phyloP scores from a whole-genome alignment of 768 basidiomycete species.

The Roridomyces roridus region DNA sequence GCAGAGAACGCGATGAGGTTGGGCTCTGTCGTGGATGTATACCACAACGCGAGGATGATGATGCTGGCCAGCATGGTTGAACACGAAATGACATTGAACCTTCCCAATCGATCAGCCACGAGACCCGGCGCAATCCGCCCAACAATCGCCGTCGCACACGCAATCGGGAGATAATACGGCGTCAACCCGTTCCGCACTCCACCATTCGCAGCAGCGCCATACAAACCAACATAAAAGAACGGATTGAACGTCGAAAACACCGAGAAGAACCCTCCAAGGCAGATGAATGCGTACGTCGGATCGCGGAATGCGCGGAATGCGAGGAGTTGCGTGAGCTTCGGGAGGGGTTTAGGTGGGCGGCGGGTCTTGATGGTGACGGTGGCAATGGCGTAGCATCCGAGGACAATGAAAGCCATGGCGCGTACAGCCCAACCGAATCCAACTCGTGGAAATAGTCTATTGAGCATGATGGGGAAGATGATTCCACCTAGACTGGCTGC shows the following conservation, averaged over 20 bases:
- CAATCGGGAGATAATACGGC: slow-evolving; percentile 32
- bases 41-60: slow-evolving; percentile 31
- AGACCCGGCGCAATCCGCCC: slow-evolving; percentile 32
- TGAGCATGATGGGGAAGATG: slow-evolving; percentile 34
- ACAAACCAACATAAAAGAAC: slow-evolving; percentile 34
- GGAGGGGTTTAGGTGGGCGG: slow-evolving; percentile 31
- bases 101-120: slow-evolving; percentile 29
- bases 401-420: slow-evolving; percentile 29
- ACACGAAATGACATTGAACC: slow-evolving; percentile 29
- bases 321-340: slow-evolving; percentile 23
- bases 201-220: slow-evolving; percentile 23
- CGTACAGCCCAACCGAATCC: slow-evolving; percentile 39
- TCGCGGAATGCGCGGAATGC: slow-evolving; percentile 31
- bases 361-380: slow-evolving; percentile 30
- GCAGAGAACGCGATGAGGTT: slow-evolving; percentile 31
- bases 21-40: slow-evolving; percentile 25
- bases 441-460: slow-evolving; percentile 22
- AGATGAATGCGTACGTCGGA: slow-evolving; percentile 25
- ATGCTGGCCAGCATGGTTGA: slow-evolving; percentile 24
- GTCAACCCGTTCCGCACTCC: slow-evolving; percentile 15
- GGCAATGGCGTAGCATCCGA: slow-evolving; percentile 27
- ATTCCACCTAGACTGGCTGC: slow-evolving; percentile 40
- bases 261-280: slow-evolving; percentile 28
- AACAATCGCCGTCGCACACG: slow-evolving; percentile 30
- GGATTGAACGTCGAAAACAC: slow-evolving; percentile 31